These are phyloP conservation scores for Schizophyllum amplum DNA, from an alignment of 1,284 basidiomycete genomes.

Conservation along the genomic window DNA sequence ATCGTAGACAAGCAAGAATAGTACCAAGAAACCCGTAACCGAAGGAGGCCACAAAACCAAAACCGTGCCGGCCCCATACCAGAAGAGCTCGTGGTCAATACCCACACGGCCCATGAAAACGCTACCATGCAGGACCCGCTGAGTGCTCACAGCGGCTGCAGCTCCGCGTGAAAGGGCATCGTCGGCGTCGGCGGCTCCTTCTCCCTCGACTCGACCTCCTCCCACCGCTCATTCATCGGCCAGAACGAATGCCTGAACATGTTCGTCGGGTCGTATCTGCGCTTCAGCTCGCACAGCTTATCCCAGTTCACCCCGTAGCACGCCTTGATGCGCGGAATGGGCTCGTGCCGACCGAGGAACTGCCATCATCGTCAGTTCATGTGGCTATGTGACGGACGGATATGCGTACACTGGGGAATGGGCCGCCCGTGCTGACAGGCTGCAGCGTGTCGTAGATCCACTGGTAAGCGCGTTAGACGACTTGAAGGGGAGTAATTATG, in stretches of 20 bases:
- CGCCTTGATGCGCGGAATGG: constrained; percentile 49
- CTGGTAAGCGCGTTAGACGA: constrained; percentile 23
- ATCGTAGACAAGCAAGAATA: too few relatives aligned
- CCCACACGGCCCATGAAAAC: too few relatives aligned
- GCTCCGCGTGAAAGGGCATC: constrained; percentile 8
- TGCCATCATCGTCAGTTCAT: constrained; percentile 22
- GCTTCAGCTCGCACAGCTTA: constrained; percentile 62
- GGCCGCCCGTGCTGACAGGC: constrained; percentile 60
- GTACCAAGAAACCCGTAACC: too few relatives aligned
- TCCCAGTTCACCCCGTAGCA: constrained; percentile 71
- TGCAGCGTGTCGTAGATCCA: constrained; percentile 72
- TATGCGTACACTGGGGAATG: constrained; percentile 69
- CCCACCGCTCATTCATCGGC: constrained; percentile 54
- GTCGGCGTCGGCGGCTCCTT: constrained; percentile 51
- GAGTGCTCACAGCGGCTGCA: too few relatives aligned
- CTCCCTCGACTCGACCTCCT: constrained; percentile 35
- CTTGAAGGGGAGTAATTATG: background rate
- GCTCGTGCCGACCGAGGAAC: constrained; percentile 74
- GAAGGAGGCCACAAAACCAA: too few relatives aligned
- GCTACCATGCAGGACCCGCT: too few relatives aligned
- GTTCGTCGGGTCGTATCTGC: constrained; percentile 64
- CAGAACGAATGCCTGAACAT: constrained; percentile 71
- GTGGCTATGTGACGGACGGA: constrained; percentile 6
- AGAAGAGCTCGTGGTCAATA: too few relatives aligned
- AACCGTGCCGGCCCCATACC: too few relatives aligned